Conservation (phyloP, 306 rosid genomes). For the Acmispon strigosus region DNA sequence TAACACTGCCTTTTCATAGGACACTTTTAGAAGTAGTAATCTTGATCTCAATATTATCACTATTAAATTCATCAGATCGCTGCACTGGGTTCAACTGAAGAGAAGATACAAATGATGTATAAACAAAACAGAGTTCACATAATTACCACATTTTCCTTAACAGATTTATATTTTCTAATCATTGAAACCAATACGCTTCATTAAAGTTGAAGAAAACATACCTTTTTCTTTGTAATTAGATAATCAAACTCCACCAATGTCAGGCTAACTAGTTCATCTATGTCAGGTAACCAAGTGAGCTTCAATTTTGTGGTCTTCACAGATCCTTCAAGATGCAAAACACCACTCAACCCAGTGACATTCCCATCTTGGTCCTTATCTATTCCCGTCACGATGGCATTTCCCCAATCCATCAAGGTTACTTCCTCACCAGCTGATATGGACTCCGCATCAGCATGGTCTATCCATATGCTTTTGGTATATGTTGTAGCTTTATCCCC, state of each 20-base stretch:
- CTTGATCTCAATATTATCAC: neutral
- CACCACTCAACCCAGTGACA: slow-evolving; percentile 58
- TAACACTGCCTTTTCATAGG: neutral
- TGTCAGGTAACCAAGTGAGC: slow-evolving; percentile 89
- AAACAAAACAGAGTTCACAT: neutral
- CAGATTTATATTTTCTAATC: neutral
- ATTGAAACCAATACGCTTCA: neutral
- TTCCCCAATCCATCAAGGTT: slow-evolving; percentile 96
- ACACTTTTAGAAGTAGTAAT: neutral
- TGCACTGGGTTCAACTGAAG: slow-evolving; percentile 1
- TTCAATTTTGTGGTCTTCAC: slow-evolving; percentile 84
- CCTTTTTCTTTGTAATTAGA: slow-evolving; percentile 93
- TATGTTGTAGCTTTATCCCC: slow-evolving; percentile 78
- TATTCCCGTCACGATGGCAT: slow-evolving; percentile 67
- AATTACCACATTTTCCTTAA: neutral
- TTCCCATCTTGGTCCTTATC: slow-evolving; percentile 66
- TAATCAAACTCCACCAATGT: slow-evolving; percentile 76
- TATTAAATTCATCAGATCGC: neutral
- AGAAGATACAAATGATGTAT: neutral
- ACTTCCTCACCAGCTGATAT: slow-evolving; percentile 71
- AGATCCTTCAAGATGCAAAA: slow-evolving; percentile 88
- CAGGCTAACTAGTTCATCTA: slow-evolving; percentile 64
- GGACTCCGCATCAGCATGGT: slow-evolving; percentile 61
- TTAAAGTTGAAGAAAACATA: slow-evolving; percentile 23
- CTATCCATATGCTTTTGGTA: slow-evolving; percentile 66